Percentiles rank a stretch among this genome's conserved stretches.
Conservation (phyloP, 129 eudicot species). For the Helichrysum umbraculigerum region DNA sequence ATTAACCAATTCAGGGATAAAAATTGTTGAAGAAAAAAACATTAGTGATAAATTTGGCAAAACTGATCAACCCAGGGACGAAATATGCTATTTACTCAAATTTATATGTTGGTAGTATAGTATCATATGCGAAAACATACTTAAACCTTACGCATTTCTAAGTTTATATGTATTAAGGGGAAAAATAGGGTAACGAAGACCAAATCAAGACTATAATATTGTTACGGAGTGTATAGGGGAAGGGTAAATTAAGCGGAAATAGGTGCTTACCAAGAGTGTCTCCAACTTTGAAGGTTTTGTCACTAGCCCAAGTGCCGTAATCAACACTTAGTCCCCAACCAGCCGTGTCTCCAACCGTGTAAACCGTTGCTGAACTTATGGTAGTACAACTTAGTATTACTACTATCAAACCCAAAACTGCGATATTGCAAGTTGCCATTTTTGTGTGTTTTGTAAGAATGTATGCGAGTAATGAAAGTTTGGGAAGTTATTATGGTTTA, state of each 20-base stretch:
- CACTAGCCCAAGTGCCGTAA: conserved; percentile 60
- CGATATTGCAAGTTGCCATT: conserved; percentile 21
- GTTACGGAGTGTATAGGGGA: background rate
- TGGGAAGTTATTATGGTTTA: conserved; percentile 9
- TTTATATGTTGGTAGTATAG: too few relatives aligned
- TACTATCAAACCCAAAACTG: conserved; percentile 19
- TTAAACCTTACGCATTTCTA: too few relatives aligned
- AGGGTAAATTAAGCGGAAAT: background rate
- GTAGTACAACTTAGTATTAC: conserved; percentile 18
- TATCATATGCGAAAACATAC: too few relatives aligned
- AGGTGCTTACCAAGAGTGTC: conserved; percentile 54
- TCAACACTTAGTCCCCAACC: conserved; percentile 64
- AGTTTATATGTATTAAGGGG: too few relatives aligned
- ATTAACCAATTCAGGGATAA: too few relatives aligned
- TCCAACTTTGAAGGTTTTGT: conserved; percentile 56
- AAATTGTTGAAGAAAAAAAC: too few relatives aligned
- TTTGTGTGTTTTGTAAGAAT: conserved; percentile 22
- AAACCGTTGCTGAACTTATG: conserved; percentile 38
- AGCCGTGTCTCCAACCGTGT: conserved; percentile 61
- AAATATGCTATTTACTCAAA: too few relatives aligned
- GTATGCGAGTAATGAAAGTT: conserved; percentile 8
- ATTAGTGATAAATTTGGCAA: too few relatives aligned
- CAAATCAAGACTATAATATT: background rate
- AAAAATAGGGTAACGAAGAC: too few relatives aligned
- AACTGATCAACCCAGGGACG: too few relatives aligned